Base-by-base conservation (phyloP, 352 stramenopile species). In the Pythium dissotocum region DNA sequence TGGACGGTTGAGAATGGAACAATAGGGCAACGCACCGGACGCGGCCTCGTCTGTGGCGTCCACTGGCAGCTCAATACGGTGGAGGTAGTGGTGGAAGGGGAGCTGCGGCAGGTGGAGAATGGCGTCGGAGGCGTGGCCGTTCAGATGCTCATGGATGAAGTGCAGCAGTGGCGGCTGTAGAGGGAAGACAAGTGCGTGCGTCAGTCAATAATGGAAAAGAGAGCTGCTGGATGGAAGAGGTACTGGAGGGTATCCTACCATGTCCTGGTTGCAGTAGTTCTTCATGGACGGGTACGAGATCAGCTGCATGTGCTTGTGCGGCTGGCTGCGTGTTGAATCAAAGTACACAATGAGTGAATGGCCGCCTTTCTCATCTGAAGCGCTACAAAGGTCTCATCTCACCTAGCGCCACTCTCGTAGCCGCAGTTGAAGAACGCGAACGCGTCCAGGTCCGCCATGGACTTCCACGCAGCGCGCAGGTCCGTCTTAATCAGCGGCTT, bases 231-330 rank as follows among this genome's bases (percentile, higher is more conserved):
- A 33, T 55, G 30, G 44, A 7, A 62, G 24, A 58, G 7, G 5
- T 35, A 54, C 12, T 24, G 21, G 21, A 24, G 32, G 36, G 32
- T 10, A 58, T 6, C 51, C 9, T 70, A 89, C 84, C 82, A 89
- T 89, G 35, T 86, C 74, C 8, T 82, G 69, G 4, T 75, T 76
- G 6, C 79, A 90, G 65, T 88, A 88, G 28, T 48, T 61, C 72
- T 85, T 80, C 57, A 93, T 79, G 30, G 83, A 93, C 53, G 80
- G 70, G 70, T 90, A 92, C 65, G 87, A 91, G 63, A 92, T 94
- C 54, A 93, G 81, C 69, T 94, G 87, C 84, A 94, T 92, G 77
- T 94, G 87, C 62, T 94, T 94, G 73, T 92, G 84, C n/a, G 87
- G 85, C 69, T 94, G 87, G 59, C 85, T 94, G 61, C 6, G 24